A percentile compares a stretch with the other conserved stretches of the same genome.
These are phyloP conservation scores for Porphyra umbilicalis DNA, from an alignment of 31 red algal genomes.

Conservation along the genomic window DNA sequence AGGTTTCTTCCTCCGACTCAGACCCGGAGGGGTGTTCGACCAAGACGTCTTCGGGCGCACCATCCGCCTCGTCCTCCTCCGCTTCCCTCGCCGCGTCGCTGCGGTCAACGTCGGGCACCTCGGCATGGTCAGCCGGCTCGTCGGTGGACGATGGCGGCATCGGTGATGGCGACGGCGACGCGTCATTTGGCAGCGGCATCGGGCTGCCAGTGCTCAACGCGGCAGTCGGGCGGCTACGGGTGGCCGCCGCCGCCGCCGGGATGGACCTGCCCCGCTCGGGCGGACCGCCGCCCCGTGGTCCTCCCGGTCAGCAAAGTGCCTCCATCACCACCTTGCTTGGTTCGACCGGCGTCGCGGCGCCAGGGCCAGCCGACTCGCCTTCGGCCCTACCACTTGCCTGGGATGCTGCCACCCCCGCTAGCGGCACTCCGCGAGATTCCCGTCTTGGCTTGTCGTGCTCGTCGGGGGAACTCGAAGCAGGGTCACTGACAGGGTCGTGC, in stretches of 20 bases:
- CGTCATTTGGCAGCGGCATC: neutral
- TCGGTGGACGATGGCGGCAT: neutral
- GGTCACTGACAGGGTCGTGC: neutral
- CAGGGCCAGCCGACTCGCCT: no score
- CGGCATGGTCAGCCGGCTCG: neutral
- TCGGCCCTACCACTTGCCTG: neutral
- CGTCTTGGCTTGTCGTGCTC: neutral
- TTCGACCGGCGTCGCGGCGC: neutral
- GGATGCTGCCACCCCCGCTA: neutral
- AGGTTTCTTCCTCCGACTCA: neutral
- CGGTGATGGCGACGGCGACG: neutral
- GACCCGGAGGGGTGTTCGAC: neutral
- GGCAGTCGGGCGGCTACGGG: neutral
- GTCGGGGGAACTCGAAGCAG: neutral
- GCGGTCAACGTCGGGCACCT: neutral
- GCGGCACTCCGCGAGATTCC: neutral
- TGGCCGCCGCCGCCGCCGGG: neutral
- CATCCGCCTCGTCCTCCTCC: neutral
- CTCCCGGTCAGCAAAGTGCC: neutral
- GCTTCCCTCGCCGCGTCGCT: neutral
- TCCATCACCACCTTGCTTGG: neutral
- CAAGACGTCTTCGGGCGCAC: neutral
- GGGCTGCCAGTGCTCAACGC: neutral
- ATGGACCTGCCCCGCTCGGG: neutral
- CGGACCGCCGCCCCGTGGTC: neutral